These are phyloP conservation scores for Bimuria novae-zelandiae DNA, from an alignment of 2,329 filamentous ascomycete species.

Conservation along the genomic window DNA sequence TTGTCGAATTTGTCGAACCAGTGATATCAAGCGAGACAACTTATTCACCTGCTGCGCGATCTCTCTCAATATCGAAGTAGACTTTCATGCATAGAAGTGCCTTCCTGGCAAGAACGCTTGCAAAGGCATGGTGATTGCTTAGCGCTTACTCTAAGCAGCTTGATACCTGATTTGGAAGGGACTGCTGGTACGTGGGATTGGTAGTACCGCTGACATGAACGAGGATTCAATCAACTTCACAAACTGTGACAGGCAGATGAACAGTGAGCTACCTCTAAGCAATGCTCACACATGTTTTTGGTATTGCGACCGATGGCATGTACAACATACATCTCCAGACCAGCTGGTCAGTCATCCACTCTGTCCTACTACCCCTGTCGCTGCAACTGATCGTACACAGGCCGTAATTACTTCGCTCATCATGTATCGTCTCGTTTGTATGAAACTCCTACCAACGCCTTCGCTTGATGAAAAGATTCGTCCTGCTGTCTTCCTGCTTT, in stretches of 20 bases:
- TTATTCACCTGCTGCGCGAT: too few species aligned
- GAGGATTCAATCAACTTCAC: too few species aligned
- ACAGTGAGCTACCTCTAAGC: not conserved
- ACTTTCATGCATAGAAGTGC: too few species aligned
- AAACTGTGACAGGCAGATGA: not conserved
- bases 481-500: not conserved
- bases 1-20: too few species aligned
- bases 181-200: too few species aligned
- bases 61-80: too few species aligned
- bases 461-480: not conserved
- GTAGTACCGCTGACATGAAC: too few species aligned
- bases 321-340: constrained; percentile 7
- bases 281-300: not conserved
- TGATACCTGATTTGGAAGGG: too few species aligned
- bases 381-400: not conserved
- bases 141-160: too few species aligned
- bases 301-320: not conserved
- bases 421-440: not conserved
- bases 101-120: too few species aligned
- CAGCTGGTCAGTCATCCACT: not conserved
- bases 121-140: too few species aligned
- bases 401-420: not conserved
- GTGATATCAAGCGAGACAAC: too few species aligned
- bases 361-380: not conserved
- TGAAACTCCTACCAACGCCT: not conserved